Evolutionary conservation across 192 early-diverging fungal species (phyloP).

Genomic region (Martensiomyces pterosporus): DNA sequence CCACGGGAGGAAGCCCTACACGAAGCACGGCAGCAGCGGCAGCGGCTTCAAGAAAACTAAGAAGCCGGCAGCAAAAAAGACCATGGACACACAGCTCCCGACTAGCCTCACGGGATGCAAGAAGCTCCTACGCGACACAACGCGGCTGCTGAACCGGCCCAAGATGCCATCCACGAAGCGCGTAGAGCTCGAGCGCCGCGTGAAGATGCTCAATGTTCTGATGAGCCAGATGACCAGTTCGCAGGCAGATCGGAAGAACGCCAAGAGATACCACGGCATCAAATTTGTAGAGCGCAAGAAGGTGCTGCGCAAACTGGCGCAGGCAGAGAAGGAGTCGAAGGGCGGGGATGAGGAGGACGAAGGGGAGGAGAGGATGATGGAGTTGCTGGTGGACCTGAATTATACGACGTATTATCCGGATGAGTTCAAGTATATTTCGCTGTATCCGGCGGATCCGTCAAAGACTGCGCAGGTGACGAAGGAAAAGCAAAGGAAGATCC

Average conservation of each 20-base stretch:
- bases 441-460: slow-evolving; percentile 31
- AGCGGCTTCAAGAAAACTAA: neutral
- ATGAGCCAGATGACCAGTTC: slow-evolving; percentile 16
- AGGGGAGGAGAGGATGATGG: neutral
- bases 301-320: slow-evolving; percentile 23
- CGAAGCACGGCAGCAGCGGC: too few species aligned
- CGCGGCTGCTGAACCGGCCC: slow-evolving; percentile 11
- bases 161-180: slow-evolving; percentile 21
- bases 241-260: slow-evolving; percentile 23
- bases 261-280: slow-evolving; percentile 26
- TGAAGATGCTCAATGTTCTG: slow-evolving; percentile 22
- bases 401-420: slow-evolving; percentile 46
- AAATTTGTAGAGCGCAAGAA: slow-evolving; percentile 49
- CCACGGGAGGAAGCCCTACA: too few species aligned
- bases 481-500: slow-evolving; percentile 14
- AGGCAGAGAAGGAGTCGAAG: slow-evolving; percentile 7
- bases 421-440: slow-evolving; percentile 42
- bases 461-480: slow-evolving; percentile 20
- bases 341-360: neutral
- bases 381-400: slow-evolving; percentile 28
- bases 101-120: slow-evolving; percentile 31
- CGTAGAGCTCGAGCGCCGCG: slow-evolving; percentile 26
- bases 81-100: slow-evolving; percentile 8
- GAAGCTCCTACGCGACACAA: slow-evolving; percentile 26
- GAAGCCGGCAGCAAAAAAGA: neutral